phyloP scores from a whole-genome alignment of 2,329 filamentous ascomycete species.

The Diaporthe humulicola region DNA sequence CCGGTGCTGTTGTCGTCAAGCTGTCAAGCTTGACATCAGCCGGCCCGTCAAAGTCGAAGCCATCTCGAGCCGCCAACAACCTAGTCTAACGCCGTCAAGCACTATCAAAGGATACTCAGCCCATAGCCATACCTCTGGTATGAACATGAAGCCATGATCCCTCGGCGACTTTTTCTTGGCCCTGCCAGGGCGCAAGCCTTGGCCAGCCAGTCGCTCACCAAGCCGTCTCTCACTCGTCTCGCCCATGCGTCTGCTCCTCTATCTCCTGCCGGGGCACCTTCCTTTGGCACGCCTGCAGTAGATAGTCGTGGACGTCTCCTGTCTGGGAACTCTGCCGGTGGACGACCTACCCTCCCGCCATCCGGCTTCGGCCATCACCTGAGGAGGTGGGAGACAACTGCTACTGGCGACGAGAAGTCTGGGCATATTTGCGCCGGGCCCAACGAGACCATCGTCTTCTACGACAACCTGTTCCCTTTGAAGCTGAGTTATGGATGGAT shows the following conservation, averaged over 20 bases:
- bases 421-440: constrained; percentile 84
- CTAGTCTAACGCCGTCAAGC: too few species aligned
- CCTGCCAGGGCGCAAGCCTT: constrained; percentile 48
- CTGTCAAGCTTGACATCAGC: too few species aligned
- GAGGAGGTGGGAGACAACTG: constrained; percentile 56
- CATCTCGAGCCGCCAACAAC: too few species aligned
- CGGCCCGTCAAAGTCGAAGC: too few species aligned
- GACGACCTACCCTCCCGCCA: background rate
- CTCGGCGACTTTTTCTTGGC: constrained; percentile 49
- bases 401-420: constrained; percentile 72
- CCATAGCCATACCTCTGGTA: constrained; percentile 7
- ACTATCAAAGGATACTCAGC: constrained; percentile 32
- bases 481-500: constrained; percentile 63
- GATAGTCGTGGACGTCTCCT: background rate
- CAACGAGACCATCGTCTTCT: constrained; percentile 88
- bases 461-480: constrained; percentile 91
- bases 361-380: background rate
- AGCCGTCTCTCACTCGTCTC: background rate
- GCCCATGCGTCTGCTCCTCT: background rate
- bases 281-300: background rate
- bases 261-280: constrained; percentile 31
- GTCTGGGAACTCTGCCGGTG: background rate
- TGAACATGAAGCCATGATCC: constrained; percentile 50
- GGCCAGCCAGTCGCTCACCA: constrained; percentile 35
- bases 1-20: too few species aligned